Evolutionary conservation across 2,329 filamentous ascomycete genomes (phyloP), one percentile per base, ranked within the genome.

Genomic region (Trichoderma breve): DNA sequence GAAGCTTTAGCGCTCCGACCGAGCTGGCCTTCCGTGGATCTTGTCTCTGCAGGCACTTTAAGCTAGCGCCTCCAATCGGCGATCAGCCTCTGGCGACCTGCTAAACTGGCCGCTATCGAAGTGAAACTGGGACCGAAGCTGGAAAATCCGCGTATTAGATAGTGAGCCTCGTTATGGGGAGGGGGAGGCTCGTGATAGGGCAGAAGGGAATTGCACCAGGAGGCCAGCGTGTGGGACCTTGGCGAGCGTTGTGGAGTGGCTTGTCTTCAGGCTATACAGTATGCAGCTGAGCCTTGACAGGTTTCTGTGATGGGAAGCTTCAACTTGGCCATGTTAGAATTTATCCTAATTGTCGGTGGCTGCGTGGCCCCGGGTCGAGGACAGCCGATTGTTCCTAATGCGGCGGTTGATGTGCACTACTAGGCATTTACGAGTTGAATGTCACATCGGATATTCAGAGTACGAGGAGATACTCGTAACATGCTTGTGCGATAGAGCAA

Each of bases 11-110:
- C 65, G 65, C 65, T 57, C 9, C 34, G 43, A 32, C 18, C 24
- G 24, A 67, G 53, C 64, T 68, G 36, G 65, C 12, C 30, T 60
- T 60, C 65, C 65, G 65, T 61, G 55, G 66, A 69, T 69, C 66
- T 18, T 61, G 66, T 47, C 55, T 60, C 55, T 69, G 66, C 66
- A 70, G 66, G 66, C 66, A 70, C 66, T 62, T 69, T 51, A 62
- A 39, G 39, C 66, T 70, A 70, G 66, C 66, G 66, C 21, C 66
- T 53, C 39, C 66, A 53, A 62, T 61, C 66, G 39, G 39, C 39
- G 66, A 70, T 70, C 57, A 70, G 39, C 26, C 21, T 12, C 39
- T n/a, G 57, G 65, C 36, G 65, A 21, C 55, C 39, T 47, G 36
- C 28, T 68, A 21, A 21, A 26, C 65, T 60, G 65, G 53, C 34